Evolutionary conservation across 768 basidiomycete species (phyloP).

Genomic region (Terana coerulea): DNA sequence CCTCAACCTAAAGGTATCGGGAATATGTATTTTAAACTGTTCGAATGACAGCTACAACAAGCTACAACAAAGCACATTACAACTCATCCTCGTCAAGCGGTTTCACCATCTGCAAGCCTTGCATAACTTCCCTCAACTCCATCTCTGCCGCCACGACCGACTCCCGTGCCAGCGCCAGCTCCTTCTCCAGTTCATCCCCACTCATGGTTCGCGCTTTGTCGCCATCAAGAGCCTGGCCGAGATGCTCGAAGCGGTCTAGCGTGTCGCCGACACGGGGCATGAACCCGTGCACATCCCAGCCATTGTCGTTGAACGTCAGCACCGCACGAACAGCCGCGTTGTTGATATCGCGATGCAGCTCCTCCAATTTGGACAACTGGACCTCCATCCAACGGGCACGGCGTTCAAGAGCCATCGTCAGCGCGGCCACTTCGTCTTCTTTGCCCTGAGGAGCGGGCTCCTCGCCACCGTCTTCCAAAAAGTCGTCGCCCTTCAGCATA

Average conservation of each 20-base stretch:
- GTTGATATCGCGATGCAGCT: slow-evolving; percentile 87
- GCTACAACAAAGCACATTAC: too few species aligned
- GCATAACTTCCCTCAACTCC: slow-evolving; percentile 74
- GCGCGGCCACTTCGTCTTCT: slow-evolving; percentile 81
- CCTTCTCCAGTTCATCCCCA: slow-evolving; percentile 72
- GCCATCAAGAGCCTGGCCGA: slow-evolving; percentile 46
- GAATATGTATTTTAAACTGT: too few species aligned
- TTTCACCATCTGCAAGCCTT: slow-evolving; percentile 51
- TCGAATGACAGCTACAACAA: too few species aligned
- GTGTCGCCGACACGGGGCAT: slow-evolving; percentile 71
- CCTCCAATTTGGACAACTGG: slow-evolving; percentile 83
- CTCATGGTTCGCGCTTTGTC: slow-evolving; percentile 52
- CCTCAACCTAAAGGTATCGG: too few species aligned
- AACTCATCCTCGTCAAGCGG: slow-evolving; percentile 39
- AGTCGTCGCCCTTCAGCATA: slow-evolving; percentile 87
- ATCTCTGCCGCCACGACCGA: slow-evolving; percentile 69
- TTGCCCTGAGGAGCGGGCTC: slow-evolving; percentile 57
- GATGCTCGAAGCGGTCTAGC: slow-evolving; percentile 60
- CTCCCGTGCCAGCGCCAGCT: slow-evolving; percentile 64
- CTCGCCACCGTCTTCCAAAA: slow-evolving; percentile 67
- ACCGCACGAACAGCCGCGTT: slow-evolving; percentile 81
- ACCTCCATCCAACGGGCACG: slow-evolving; percentile 95
- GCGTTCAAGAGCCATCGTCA: slow-evolving; percentile 80
- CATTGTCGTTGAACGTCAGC: slow-evolving; percentile 78
- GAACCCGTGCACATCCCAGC: slow-evolving; percentile 72